phyloP scores from a whole-genome alignment of 2,329 filamentous ascomycete species.

The Diaporthe vaccinii region DNA sequence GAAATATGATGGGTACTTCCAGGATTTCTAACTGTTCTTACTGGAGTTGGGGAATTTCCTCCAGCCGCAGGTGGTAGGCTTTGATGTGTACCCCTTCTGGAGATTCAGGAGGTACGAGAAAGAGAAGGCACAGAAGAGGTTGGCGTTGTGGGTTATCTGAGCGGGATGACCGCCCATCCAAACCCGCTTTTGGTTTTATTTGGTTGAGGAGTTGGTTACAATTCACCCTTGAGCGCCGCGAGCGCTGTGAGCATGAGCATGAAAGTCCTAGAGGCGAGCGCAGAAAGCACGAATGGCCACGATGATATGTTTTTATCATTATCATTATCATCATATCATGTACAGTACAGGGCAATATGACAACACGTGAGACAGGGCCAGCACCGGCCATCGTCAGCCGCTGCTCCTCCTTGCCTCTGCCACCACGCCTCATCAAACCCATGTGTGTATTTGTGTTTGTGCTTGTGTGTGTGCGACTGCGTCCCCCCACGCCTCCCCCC shows the following conservation, averaged over 20 bases:
- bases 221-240: background rate
- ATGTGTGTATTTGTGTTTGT: no score
- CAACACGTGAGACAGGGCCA: background rate
- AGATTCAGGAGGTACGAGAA: background rate
- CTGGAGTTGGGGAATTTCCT: background rate
- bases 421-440: background rate
- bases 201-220: background rate
- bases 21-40: slow-evolving; percentile 70
- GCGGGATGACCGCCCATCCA: background rate
- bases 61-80: background rate
- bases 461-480: no score
- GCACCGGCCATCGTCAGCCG: background rate
- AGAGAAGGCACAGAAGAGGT: background rate
- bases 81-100: background rate
- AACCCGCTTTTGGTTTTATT: background rate
- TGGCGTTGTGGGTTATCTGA: background rate
- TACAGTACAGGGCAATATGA: background rate
- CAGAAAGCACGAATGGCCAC: background rate
- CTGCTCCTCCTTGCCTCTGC: background rate
- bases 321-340: slow-evolving; percentile 2
- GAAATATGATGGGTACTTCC: slow-evolving; percentile 79
- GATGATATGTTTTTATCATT: slow-evolving; percentile 4
- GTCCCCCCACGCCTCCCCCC: background rate
- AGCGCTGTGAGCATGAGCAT: slow-evolving; percentile 15
- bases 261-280: background rate